Base-by-base conservation (phyloP, 768 basidiomycete species). In the Phanerodontia chrysosporium region DNA sequence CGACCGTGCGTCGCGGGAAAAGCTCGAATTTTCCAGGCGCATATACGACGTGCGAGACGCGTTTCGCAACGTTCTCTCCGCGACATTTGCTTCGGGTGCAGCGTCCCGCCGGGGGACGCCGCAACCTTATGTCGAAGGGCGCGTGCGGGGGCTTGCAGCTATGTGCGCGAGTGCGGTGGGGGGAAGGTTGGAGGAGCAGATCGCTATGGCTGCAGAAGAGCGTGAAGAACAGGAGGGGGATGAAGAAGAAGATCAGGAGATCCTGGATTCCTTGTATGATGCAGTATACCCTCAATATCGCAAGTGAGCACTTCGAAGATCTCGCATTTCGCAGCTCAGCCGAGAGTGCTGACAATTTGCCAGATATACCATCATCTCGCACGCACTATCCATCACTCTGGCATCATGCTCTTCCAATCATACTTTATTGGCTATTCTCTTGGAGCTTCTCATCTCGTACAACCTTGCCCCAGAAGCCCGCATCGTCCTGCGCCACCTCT, bases 41-140 rank as follows among this genome's bases (percentile, higher is more conserved):
- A 75, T 85, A 9, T 75, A 83, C 65, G 80, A 80, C 14, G 75
- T 86, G 16, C 74, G 81, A n/a, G 81, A 81, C 60, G 78, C 78
- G 53, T 87, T 83, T 69, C 75, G 73, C 51, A 81, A 83, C 57
- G 66, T 85, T 45, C 71, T 80, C 2, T 64, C 78, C 35, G 78
- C 75, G 29, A 74, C 75, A 2, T 42, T 53, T 9, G 14, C 24
- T 10, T 69, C 66, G 22, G 69, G 44, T 14, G 9, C 51, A 5
- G 5, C 29, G 3, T 12, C 30, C 61, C 57, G 29, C 10, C 2
- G 52, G 59, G 10, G 25, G n/a, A 16, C 49, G 29, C 49, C 27
- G 16, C 7, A 30, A 22, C 27, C 49, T 7, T 27, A 25, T 28
- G 48, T 18, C 28, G 29, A 28, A 22, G 32, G 30, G 14, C 49